Percentiles rank a stretch among this genome's conserved stretches.
phyloP scores from a whole-genome alignment of 1,139 yeast species.

The Pichia kudriavzevii region DNA sequence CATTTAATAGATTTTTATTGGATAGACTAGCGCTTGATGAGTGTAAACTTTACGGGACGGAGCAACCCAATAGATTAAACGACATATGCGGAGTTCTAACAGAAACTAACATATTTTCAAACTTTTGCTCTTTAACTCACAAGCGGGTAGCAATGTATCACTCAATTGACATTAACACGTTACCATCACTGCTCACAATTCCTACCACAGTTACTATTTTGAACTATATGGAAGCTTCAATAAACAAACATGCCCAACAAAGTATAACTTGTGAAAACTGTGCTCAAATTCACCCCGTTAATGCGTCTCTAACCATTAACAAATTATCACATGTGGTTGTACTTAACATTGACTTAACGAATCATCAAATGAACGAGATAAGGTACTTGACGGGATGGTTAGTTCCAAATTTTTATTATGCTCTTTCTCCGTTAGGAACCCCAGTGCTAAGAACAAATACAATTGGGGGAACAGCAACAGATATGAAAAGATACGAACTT shows the following conservation, averaged over 20 bases:
- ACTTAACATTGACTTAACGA: slow-evolving; percentile 48
- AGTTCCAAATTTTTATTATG: slow-evolving; percentile 44
- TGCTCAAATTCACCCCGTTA: slow-evolving; percentile 43
- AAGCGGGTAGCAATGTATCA: slow-evolving; percentile 21
- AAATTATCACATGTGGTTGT: slow-evolving; percentile 62
- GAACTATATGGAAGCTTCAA: slow-evolving; percentile 51
- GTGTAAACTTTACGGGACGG: slow-evolving; percentile 25
- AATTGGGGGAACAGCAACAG: slow-evolving; percentile 27
- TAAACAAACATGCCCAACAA: slow-evolving; percentile 43
- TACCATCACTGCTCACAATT: slow-evolving; percentile 21
- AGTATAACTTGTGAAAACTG: slow-evolving; percentile 47
- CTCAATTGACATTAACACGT: slow-evolving; percentile 25
- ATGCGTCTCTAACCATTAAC: slow-evolving; percentile 41
- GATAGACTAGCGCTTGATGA: slow-evolving; percentile 45
- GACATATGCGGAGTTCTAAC: slow-evolving; percentile 36
- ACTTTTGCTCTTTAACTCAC: slow-evolving; percentile 23
- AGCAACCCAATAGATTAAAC: slow-evolving; percentile 25
- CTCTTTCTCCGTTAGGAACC: slow-evolving; percentile 21
- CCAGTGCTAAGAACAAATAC: slow-evolving; percentile 22
- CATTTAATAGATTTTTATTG: slow-evolving; percentile 55
- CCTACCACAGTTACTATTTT: slow-evolving; percentile 31
- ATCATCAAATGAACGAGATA: slow-evolving; percentile 42
- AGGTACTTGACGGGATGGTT: slow-evolving; percentile 49
- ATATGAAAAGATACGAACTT: slow-evolving; percentile 39
- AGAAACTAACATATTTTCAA: slow-evolving; percentile 32